Conservation (phyloP, 345 rosid genomes). For the Heritiera fomes region DNA sequence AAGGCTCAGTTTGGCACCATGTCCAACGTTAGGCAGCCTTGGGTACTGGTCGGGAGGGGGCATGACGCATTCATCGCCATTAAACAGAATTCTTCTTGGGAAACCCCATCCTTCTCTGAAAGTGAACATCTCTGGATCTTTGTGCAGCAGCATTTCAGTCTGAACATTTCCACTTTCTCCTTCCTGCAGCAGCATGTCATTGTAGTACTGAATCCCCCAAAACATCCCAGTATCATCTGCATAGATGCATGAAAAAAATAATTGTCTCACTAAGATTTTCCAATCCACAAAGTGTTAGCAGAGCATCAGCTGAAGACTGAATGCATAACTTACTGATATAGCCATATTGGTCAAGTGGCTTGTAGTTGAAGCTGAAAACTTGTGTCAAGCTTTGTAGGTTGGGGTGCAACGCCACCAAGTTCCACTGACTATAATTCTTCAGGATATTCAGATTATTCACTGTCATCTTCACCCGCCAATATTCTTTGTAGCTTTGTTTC, state of each 20-base stretch:
- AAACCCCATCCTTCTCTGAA: conserved; percentile 85
- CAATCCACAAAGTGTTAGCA: neutral
- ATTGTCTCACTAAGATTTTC: neutral
- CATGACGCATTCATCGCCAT: conserved; percentile 94
- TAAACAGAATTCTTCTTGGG: conserved; percentile 70
- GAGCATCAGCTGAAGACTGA: too few relatives aligned
- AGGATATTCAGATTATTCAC: conserved; percentile 57
- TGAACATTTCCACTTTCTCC: conserved; percentile 69
- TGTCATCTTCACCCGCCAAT: conserved; percentile 81
- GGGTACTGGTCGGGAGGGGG: conserved; percentile 79
- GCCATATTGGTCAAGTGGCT: conserved; percentile 52
- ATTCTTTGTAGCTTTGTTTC: conserved; percentile 70
- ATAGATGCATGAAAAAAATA: neutral
- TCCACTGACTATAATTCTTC: conserved; percentile 80
- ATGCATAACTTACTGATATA: conserved; percentile 49
- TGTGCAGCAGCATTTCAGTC: conserved; percentile 62
- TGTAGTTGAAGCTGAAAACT: conserved; percentile 77
- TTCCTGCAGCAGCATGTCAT: conserved; percentile 62
- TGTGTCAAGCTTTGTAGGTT: conserved; percentile 54
- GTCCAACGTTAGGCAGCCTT: conserved; percentile 49
- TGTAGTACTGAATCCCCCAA: conserved; percentile 76
- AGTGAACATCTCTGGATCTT: conserved; percentile 54
- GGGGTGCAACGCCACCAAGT: conserved; percentile 77
- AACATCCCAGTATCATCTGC: conserved; percentile 84
- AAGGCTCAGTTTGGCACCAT: conserved; percentile 14